A percentile compares a stretch with the other conserved stretches of the same genome.
Conservation (phyloP, 176 grass and related monocot genomes). For the Oryza australiensis region DNA sequence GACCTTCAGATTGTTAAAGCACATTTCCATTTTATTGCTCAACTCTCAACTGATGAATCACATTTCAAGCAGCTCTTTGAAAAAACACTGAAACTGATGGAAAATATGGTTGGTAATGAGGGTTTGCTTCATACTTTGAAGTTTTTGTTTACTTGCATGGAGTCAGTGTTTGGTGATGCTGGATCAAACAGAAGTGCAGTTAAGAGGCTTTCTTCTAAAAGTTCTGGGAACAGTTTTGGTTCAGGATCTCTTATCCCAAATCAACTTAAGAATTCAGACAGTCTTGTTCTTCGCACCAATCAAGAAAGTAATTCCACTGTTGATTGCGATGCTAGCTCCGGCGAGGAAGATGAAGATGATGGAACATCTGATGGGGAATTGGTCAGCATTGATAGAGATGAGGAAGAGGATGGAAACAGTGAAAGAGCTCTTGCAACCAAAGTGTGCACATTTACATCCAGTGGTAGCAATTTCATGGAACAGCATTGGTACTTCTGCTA, state of each 20-base stretch:
- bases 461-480: conserved; percentile 99
- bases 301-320: conserved; percentile 58
- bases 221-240: conserved; percentile 46
- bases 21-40: conserved; percentile 84
- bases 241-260: conserved; percentile 64
- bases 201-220: conserved; percentile 73
- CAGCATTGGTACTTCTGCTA: conserved; percentile 99
- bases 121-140: conserved; percentile 60
- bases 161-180: conserved; percentile 66
- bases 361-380: conserved; percentile 93
- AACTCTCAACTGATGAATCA: conserved; percentile 69
- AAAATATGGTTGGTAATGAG: conserved; percentile 70
- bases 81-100: conserved; percentile 73
- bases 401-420: conserved; percentile 85
- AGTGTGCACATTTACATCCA: conserved; percentile 98
- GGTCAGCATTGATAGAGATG: conserved; percentile 90
- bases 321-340: conserved; percentile 83
- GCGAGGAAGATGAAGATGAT: conserved; percentile 97
- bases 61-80: conserved; percentile 70
- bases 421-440: conserved; percentile 82
- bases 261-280: conserved; percentile 77
- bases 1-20: conserved; percentile 74
- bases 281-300: conserved; percentile 57
- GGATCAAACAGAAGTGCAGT: conserved; percentile 49
- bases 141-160: conserved; percentile 83